Conservation (phyloP, 2,329 filamentous ascomycete genomes). For the Penicillium oxalicum region DNA sequence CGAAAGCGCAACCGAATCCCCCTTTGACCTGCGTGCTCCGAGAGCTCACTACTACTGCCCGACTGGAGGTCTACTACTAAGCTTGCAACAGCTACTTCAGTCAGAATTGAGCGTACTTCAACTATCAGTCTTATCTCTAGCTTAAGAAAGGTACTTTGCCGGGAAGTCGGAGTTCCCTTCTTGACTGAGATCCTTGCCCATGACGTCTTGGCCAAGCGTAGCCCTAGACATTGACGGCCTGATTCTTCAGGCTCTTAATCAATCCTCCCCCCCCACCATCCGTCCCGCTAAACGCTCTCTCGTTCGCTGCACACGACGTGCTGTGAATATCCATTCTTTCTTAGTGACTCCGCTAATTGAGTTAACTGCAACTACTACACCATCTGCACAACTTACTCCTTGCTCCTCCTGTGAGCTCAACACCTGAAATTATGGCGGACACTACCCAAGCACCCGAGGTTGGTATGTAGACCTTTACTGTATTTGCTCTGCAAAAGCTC, state of each 20-base stretch:
- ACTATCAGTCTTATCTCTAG: too few species aligned
- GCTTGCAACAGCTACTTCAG: too few species aligned
- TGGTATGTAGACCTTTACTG: constrained; percentile 32
- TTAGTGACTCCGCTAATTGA: constrained; percentile 18
- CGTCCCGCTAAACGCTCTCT: constrained; percentile 15
- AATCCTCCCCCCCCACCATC: constrained; percentile 22
- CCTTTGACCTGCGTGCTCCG: too few species aligned
- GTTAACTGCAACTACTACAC: constrained; percentile 10
- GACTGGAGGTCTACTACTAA: too few species aligned
- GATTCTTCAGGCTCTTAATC: constrained; percentile 10
- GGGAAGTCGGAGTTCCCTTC: too few species aligned
- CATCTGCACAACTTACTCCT: constrained; percentile 15
- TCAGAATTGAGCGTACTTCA: too few species aligned
- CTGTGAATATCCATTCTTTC: constrained; percentile 20
- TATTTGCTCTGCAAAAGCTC: constrained; percentile 26
- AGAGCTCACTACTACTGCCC: too few species aligned
- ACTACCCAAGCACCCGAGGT: constrained; percentile 34
- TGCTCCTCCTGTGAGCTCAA: constrained; percentile 21
- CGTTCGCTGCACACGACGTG: constrained; percentile 28
- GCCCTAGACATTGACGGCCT: constrained; percentile 17
- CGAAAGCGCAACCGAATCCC: too few species aligned
- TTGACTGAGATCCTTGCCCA: neutral
- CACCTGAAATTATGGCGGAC: constrained; percentile 35
- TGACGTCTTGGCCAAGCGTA: constrained; percentile 20
- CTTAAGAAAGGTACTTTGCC: too few species aligned